Conservation (phyloP, 2,329 filamentous ascomycete species). For the Chaetomiaceae sp. region DNA sequence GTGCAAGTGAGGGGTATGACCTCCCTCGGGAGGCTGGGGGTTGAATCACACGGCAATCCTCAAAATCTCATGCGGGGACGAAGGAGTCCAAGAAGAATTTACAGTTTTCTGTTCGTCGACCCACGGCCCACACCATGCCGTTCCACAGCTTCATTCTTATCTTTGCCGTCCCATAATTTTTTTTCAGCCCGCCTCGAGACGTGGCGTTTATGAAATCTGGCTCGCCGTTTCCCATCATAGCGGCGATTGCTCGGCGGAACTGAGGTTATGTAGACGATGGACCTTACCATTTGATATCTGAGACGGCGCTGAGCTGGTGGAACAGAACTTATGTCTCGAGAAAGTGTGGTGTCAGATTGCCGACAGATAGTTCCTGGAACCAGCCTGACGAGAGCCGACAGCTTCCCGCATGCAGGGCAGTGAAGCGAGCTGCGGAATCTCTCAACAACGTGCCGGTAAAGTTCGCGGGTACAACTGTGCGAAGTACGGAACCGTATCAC, state of each 20-base stretch:
- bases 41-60: neutral
- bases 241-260: no score
- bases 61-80: no score
- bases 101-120: no score
- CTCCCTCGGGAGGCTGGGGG: conserved; percentile 7
- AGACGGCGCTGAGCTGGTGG: neutral
- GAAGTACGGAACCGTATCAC: neutral
- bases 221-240: no score
- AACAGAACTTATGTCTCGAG: conserved; percentile 11
- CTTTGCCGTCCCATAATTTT: no score
- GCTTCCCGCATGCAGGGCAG: conserved; percentile 1
- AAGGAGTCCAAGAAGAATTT: no score
- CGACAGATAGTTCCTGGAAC: neutral
- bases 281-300: neutral
- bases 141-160: no score
- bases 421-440: neutral
- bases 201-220: no score
- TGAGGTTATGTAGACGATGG: neutral
- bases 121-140: no score
- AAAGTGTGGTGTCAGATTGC: neutral
- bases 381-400: conserved; percentile 6
- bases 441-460: neutral
- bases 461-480: neutral
- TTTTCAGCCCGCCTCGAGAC: no score
- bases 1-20: neutral